Evolutionary conservation across 352 stramenopile species (phyloP).

Genomic region (Globisporangium orthogonon): DNA sequence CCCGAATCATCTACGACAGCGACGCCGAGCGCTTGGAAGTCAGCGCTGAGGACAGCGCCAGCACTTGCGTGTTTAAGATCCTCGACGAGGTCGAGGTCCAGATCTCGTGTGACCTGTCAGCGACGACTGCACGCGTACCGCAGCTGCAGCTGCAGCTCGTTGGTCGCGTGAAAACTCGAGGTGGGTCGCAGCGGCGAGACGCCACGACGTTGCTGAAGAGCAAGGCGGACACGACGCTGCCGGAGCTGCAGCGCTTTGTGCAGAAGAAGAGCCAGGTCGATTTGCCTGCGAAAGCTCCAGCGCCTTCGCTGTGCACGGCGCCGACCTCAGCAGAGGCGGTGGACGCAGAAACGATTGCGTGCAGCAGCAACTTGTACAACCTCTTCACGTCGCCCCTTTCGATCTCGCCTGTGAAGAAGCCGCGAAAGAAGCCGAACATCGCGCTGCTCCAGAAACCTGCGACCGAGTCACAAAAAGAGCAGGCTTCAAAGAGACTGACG

Average conservation of each 20-base stretch:
- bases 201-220: conserved; percentile 23
- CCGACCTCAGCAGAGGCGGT: neutral
- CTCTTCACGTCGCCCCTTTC: conserved; percentile 19
- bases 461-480: conserved; percentile 15
- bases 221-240: conserved; percentile 29
- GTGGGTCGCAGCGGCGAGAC: conserved; percentile 16
- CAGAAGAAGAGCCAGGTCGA: conserved; percentile 35
- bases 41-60: conserved; percentile 15
- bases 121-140: conserved; percentile 65
- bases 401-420: conserved; percentile 24
- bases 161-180: conserved; percentile 32
- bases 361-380: conserved; percentile 24
- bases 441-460: conserved; percentile 9
- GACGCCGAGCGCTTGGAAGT: conserved; percentile 23
- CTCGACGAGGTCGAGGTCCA: conserved; percentile 76
- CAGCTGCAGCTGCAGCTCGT: conserved; percentile 68
- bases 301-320: neutral
- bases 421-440: conserved; percentile 18
- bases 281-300: neutral
- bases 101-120: conserved; percentile 67
- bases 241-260: conserved; percentile 61
- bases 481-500: neutral
- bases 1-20: conserved; percentile 23
- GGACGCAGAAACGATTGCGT: neutral
- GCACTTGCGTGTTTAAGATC: conserved; percentile 45